Evolutionary conservation across 176 grass and related monocot species (phyloP).

Genomic region (Oryza brachyantha): DNA sequence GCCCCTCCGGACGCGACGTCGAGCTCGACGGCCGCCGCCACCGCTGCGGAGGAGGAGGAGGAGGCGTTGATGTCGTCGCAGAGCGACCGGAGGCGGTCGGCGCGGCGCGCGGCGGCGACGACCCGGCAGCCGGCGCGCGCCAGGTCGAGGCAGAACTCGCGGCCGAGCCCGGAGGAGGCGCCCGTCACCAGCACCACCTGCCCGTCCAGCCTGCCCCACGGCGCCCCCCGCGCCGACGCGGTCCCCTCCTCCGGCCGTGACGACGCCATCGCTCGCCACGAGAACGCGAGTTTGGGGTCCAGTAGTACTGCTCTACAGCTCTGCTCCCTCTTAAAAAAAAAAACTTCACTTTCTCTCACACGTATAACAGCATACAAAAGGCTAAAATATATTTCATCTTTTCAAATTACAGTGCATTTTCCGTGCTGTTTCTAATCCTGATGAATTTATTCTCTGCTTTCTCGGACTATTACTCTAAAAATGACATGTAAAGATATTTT

Average conservation of each 20-base stretch:
- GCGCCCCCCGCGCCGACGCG: not conserved
- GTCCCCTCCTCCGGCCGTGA: not conserved
- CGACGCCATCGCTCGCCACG: slow-evolving; percentile 18
- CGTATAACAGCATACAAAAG: too few species aligned
- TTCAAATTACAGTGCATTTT: too few species aligned
- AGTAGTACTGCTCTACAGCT: too few species aligned
- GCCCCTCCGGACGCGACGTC: slow-evolving; percentile 53
- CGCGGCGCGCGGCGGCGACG: slow-evolving; percentile 64
- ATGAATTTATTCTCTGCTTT: too few species aligned
- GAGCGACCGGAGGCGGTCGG: slow-evolving; percentile 67
- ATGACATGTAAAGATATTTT: too few species aligned
- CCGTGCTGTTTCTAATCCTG: too few species aligned
- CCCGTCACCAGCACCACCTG: slow-evolving; percentile 88
- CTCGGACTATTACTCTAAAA: too few species aligned
- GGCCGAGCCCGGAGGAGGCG: slow-evolving; percentile 84
- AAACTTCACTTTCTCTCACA: too few species aligned
- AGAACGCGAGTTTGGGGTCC: too few species aligned
- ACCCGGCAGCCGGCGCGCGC: slow-evolving; percentile 57
- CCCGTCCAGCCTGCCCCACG: slow-evolving; percentile 57
- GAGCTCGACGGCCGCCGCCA: slow-evolving; percentile 51
- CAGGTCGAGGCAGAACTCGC: slow-evolving; percentile 79
- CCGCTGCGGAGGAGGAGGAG: not conserved
- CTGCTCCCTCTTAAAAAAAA: too few species aligned
- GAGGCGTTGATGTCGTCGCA: slow-evolving; percentile 77
- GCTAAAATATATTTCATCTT: too few species aligned